Conservation (phyloP, 208 protist species). For the Crithidia sp. region DNA sequence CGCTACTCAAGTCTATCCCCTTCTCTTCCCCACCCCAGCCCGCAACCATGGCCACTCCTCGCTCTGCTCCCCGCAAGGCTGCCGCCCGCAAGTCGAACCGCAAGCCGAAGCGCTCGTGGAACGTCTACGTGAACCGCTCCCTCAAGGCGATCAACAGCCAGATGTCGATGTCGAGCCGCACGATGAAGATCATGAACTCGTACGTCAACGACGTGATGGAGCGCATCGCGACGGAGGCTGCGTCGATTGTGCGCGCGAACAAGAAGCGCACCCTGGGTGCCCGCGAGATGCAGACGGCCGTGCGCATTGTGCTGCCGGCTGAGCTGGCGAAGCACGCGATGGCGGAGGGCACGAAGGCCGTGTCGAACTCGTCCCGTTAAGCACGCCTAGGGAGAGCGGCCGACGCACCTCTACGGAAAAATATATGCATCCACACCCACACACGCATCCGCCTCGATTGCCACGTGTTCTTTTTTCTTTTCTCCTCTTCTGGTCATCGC, state of each 20-base stretch:
- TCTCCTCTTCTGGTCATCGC: too few species aligned
- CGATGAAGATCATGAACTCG: conserved; percentile 98
- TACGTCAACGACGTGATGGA: conserved; percentile 99
- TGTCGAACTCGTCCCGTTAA: conserved; percentile 84
- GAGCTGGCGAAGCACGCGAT: conserved; percentile 99
- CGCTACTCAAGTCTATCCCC: too few species aligned
- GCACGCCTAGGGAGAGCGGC: too few species aligned
- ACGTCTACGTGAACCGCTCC: conserved; percentile 91
- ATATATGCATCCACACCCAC: not conserved
- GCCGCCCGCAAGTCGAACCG: conserved; percentile 51
- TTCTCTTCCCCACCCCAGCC: not conserved
- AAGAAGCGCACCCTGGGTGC: conserved; percentile 95
- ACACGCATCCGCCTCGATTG: not conserved
- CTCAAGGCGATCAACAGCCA: conserved; percentile 97
- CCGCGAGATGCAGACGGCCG: conserved; percentile 96
- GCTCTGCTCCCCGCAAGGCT: conserved; percentile 41
- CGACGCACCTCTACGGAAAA: not conserved
- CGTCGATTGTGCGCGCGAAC: conserved; percentile 93
- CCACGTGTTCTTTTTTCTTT: too few species aligned
- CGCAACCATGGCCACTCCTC: conserved; percentile 57
- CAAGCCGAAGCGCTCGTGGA: conserved; percentile 83
- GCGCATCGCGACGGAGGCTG: conserved; percentile 95
- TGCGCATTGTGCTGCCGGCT: conserved; percentile 96
- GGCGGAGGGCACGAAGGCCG: conserved; percentile 98
- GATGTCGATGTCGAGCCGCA: conserved; percentile 95